phyloP scores from a whole-genome alignment of 2,329 filamentous ascomycete species.

The Cryphonectria radicalis region DNA sequence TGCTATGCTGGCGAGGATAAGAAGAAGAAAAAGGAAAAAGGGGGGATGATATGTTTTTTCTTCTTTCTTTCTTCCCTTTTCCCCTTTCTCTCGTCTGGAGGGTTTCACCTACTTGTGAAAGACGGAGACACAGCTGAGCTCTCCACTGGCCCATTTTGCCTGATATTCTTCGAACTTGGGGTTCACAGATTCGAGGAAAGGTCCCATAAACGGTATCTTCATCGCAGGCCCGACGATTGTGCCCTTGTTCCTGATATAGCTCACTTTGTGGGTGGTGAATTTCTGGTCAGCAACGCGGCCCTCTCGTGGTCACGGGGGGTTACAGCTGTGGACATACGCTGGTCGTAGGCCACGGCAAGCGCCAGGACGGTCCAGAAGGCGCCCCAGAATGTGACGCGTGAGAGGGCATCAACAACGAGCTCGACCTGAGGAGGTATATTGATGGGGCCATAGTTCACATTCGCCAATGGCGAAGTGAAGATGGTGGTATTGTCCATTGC shows the following conservation, averaged over 20 bases:
- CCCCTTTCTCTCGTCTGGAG: background rate
- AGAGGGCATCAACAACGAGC: slow-evolving; percentile 57
- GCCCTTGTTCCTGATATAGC: slow-evolving; percentile 76
- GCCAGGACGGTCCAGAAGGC: slow-evolving; percentile 72
- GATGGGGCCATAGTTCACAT: slow-evolving; percentile 55
- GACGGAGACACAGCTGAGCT: slow-evolving; percentile 94
- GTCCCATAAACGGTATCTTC: slow-evolving; percentile 90
- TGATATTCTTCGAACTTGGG: slow-evolving; percentile 92
- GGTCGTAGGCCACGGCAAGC: slow-evolving; percentile 81
- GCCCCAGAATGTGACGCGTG: slow-evolving; percentile 63
- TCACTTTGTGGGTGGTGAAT: slow-evolving; percentile 56
- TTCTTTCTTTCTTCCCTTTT: background rate
- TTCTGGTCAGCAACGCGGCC: slow-evolving; percentile 20
- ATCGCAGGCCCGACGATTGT: slow-evolving; percentile 73
- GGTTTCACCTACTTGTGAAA: slow-evolving; percentile 89
- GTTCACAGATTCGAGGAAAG: slow-evolving; percentile 89
- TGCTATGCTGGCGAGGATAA: background rate
- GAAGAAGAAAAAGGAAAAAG: no score
- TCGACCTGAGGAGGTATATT: slow-evolving; percentile 60
- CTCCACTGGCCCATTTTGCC: slow-evolving; percentile 88
- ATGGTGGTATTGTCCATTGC: slow-evolving; percentile 64
- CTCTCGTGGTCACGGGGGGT: background rate
- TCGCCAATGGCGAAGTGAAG: slow-evolving; percentile 71
- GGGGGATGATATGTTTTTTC: background rate
- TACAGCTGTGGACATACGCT: slow-evolving; percentile 64